Conservation (phyloP, 2,329 filamentous ascomycete species). For the Fusarium pseudograminearum region DNA sequence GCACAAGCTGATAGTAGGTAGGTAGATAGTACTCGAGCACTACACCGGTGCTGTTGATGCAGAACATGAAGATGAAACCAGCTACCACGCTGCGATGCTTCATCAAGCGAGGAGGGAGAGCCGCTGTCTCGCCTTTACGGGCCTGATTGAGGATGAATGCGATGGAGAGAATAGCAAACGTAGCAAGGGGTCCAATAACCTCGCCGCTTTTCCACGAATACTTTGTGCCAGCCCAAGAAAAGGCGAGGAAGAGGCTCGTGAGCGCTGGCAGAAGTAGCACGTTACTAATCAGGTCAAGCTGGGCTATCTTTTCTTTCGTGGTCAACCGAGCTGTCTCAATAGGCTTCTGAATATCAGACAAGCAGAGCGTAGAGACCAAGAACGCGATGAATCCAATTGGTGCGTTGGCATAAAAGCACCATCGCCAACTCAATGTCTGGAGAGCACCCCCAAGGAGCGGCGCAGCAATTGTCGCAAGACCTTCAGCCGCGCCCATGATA, state of each 20-base stretch:
- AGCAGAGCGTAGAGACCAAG: slow-evolving; percentile 8
- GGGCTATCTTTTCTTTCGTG: neutral
- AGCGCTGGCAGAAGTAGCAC: slow-evolving; percentile 50
- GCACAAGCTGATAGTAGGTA: slow-evolving; percentile 58
- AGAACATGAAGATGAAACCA: slow-evolving; percentile 51
- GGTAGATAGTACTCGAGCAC: slow-evolving; percentile 53
- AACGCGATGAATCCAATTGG: slow-evolving; percentile 38
- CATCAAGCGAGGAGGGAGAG: slow-evolving; percentile 57
- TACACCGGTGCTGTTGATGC: slow-evolving; percentile 51
- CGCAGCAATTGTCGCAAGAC: slow-evolving; percentile 33
- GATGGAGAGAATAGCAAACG: neutral
- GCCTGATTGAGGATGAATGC: neutral
- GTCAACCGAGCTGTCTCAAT: accelerated
- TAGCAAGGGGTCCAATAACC: slow-evolving; percentile 48
- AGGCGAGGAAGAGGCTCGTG: slow-evolving; percentile 59
- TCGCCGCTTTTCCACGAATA: slow-evolving; percentile 43
- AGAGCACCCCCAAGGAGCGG: slow-evolving; percentile 48
- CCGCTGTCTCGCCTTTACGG: slow-evolving; percentile 45
- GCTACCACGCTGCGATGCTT: slow-evolving; percentile 54
- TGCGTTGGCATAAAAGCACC: slow-evolving; percentile 53
- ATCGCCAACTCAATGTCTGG: slow-evolving; percentile 50
- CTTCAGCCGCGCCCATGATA: slow-evolving; percentile 28
- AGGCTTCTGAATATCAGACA: slow-evolving; percentile 1
- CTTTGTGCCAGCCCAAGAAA: slow-evolving; percentile 59
- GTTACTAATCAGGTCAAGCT: slow-evolving; percentile 44